Base-by-base conservation (phyloP, 2,329 filamentous ascomycete species). In the Phaeosphaeriaceae sp. region DNA sequence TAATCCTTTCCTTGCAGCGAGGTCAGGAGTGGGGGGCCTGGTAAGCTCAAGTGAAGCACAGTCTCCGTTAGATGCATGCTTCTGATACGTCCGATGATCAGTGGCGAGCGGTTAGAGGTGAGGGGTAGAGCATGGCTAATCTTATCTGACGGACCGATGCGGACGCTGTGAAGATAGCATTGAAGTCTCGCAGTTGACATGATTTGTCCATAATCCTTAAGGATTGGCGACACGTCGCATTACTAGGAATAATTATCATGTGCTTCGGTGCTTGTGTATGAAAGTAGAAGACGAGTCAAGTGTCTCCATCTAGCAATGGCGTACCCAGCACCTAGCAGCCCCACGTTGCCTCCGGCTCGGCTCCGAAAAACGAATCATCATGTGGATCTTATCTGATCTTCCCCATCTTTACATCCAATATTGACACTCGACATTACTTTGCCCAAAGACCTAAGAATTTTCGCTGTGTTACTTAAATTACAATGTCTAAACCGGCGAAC, bases 401-500 rank as follows among this genome's bases (percentile, higher is more conserved):
- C 11, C 13, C n/a, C 25, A 48, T 44, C 41, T 19, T 44, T 41
- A 17, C n/a, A 7, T n/a, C 6, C 31, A 36, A 36, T 13, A 36
- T 36, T 36, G 31, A 13, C 31, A 7, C 31, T 36, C 31, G 31
- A 36, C 31, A 36, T 36, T 36, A 11, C 31, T 36, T 11, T 13
- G 31, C 31, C 6, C 11, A 15, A 36, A 13, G 7, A 41, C 9
- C 41, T 3, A 44, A 20, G n/a, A 44, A 3, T 7, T 36, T 36
- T 11, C 31, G 31, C 11, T 7, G 31, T 36, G 31, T 7, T 11
- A 13, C 31, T 15, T 3, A 20, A 10, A 44, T 10, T 27, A 48
- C 7, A 1, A 70, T 69, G 66, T 21, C 49, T 31, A 41, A 46
- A 4, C 54, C 44, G 7, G 67, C 58, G 46, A 71, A 69, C 21